Evolutionary conservation across 768 basidiomycete genomes (phyloP).

Genomic region (Hericium coralloides): DNA sequence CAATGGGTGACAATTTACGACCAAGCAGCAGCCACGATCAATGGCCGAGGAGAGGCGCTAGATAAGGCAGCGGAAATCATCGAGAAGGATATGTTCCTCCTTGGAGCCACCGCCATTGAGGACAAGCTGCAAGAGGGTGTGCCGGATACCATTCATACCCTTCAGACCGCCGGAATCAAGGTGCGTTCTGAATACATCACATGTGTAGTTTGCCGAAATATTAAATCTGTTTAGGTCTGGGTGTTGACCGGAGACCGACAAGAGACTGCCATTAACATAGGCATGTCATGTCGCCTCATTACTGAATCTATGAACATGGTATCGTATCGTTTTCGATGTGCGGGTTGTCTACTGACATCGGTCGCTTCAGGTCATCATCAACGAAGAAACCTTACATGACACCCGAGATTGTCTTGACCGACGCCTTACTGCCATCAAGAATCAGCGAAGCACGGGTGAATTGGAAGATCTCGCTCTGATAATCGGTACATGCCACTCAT

Average conservation of each 20-base stretch:
- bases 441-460: slow-evolving; percentile 84
- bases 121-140: slow-evolving; percentile 99
- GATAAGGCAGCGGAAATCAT: slow-evolving; percentile 94
- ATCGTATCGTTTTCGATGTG: slow-evolving; percentile 13
- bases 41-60: slow-evolving; percentile 88
- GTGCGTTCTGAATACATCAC: slow-evolving; percentile 22
- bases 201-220: background rate
- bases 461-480: slow-evolving; percentile 91
- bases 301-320: slow-evolving; percentile 99
- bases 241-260: slow-evolving; percentile 96
- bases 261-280: slow-evolving; percentile 99
- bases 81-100: slow-evolving; percentile 85
- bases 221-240: slow-evolving; percentile 59
- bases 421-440: slow-evolving; percentile 87
- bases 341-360: background rate
- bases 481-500: slow-evolving; percentile 52
- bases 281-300: slow-evolving; percentile 93
- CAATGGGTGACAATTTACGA: slow-evolving; percentile 87
- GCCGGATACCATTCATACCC: slow-evolving; percentile 93
- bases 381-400: slow-evolving; percentile 75
- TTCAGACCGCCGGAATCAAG: slow-evolving; percentile 98
- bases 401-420: slow-evolving; percentile 85
- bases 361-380: slow-evolving; percentile 75
- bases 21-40: slow-evolving; percentile 90
- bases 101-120: slow-evolving; percentile 97